Percentiles rank a stretch among this genome's conserved stretches.
Evolutionary conservation across 1,284 basidiomycete genomes (phyloP).

Genomic region (Austroboletus novae-zelandiae): DNA sequence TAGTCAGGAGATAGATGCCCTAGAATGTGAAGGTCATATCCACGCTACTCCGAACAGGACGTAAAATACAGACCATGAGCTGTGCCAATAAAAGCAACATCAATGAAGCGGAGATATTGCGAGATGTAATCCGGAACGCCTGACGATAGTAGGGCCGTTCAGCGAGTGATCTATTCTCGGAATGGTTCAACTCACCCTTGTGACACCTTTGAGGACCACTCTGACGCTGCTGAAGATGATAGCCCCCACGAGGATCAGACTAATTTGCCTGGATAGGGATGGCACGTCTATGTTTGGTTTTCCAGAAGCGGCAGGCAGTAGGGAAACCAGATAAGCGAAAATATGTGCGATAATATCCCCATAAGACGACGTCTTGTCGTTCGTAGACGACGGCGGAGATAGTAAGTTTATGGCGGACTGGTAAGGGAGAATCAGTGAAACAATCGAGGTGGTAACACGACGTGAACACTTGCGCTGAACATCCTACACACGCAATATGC

Average conservation of each 20-base stretch:
- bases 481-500: constrained; percentile 67
- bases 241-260: constrained; percentile 64
- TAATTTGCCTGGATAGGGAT: constrained; percentile 62
- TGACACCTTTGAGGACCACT: constrained; percentile 62
- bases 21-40: constrained; percentile 26
- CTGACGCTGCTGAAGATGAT: constrained; percentile 72
- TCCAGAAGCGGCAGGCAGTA: constrained; percentile 36
- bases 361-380: constrained; percentile 40
- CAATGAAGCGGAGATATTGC: constrained; percentile 64
- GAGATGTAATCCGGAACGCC: constrained; percentile 63
- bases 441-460: constrained; percentile 1
- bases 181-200: constrained; percentile 44
- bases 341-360: constrained; percentile 61
- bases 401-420: constrained; percentile 62
- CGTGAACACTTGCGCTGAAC: constrained; percentile 50
- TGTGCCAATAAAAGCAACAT: constrained; percentile 74
- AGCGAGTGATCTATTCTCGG: constrained; percentile 1
- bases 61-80: constrained; percentile 58
- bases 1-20: constrained; percentile 78
- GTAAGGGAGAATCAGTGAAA: constrained; percentile 14
- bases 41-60: constrained; percentile 4
- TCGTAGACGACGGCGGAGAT: constrained; percentile 40
- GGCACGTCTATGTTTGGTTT: constrained; percentile 35
- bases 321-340: constrained; percentile 50
- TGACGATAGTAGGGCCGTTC: constrained; percentile 22